Percentiles rank a stretch among this genome's conserved stretches.
Evolutionary conservation across 805 yeast species (phyloP).

Genomic region (Wickerhamiella siamensis): DNA sequence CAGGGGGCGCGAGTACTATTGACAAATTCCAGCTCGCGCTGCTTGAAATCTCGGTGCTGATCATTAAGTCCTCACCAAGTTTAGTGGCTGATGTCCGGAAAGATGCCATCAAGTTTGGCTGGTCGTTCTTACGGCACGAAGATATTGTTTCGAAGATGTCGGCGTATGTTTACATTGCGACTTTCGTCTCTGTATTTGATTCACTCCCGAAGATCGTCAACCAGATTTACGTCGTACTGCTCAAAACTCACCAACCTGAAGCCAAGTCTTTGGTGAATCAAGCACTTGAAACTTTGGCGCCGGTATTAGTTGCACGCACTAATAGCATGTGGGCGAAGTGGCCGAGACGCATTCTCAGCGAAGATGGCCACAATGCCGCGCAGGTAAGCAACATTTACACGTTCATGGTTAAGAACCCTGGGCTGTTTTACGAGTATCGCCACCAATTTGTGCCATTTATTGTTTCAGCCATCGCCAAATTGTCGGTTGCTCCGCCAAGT

Average conservation of each 20-base stretch:
- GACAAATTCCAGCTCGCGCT: constrained; percentile 67
- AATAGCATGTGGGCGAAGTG: constrained; percentile 70
- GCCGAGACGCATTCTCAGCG: constrained; percentile 85
- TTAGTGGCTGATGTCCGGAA: constrained; percentile 49
- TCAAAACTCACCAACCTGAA: constrained; percentile 75
- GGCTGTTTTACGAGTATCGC: constrained; percentile 68
- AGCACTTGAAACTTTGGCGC: constrained; percentile 78
- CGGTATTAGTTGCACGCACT: constrained; percentile 62
- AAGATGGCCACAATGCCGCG: constrained; percentile 73
- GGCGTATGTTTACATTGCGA: constrained; percentile 78
- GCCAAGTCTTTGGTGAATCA: constrained; percentile 71
- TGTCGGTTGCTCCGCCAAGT: constrained; percentile 39
- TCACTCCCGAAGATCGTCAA: constrained; percentile 80
- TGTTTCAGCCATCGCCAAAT: constrained; percentile 81
- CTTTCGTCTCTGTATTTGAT: constrained; percentile 74
- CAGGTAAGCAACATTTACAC: constrained; percentile 82
- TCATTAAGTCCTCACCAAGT: constrained; percentile 54
- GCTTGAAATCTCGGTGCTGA: constrained; percentile 63
- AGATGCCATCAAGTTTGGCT: constrained; percentile 81
- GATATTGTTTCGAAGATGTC: constrained; percentile 83
- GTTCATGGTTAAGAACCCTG: constrained; percentile 74
- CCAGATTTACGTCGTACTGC: constrained; percentile 79
- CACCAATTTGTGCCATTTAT: constrained; percentile 82
- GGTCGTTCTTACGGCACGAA: constrained; percentile 84
- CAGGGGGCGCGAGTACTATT: constrained; percentile 37